These are phyloP conservation scores for Coemansia sp. DNA, from an alignment of 371 early-diverging fungal species.

Conservation along the genomic window DNA sequence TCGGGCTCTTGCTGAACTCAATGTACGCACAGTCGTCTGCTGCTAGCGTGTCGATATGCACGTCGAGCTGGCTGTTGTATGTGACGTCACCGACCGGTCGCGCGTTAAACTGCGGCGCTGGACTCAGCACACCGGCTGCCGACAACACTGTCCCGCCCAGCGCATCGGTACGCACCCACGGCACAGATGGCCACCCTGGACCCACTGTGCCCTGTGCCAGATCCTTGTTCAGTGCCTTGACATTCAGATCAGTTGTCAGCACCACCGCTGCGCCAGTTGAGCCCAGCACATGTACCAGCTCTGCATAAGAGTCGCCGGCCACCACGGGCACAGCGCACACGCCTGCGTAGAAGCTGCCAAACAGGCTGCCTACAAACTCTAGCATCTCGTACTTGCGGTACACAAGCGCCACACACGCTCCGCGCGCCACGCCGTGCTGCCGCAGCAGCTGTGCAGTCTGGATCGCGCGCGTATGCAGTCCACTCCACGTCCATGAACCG, in stretches of 20 bases:
- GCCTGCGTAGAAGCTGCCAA: constrained; percentile 79
- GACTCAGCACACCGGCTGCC: constrained; percentile 26
- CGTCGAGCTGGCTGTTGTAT: constrained; percentile 15
- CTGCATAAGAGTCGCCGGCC: constrained; percentile 75
- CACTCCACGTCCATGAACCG: constrained; percentile 68
- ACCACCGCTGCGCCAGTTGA: constrained; percentile 65
- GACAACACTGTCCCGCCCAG: constrained; percentile 54
- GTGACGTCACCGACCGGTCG: constrained; percentile 11
- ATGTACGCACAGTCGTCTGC: constrained; percentile 76
- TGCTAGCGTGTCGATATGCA: constrained; percentile 17
- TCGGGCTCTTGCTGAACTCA: constrained; percentile 79
- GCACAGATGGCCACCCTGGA: constrained; percentile 64
- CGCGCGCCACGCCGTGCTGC: constrained; percentile 57
- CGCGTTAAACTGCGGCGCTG: constrained; percentile 33
- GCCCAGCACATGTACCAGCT: constrained; percentile 72
- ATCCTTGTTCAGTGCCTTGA: constrained; percentile 69
- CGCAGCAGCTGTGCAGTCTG: constrained; percentile 67
- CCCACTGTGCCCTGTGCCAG: constrained; percentile 56
- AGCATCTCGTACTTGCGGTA: constrained; percentile 77
- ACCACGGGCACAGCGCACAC: constrained; percentile 83
- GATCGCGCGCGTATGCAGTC: constrained; percentile 64
- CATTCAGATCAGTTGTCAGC: constrained; percentile 79
- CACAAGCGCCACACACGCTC: constrained; percentile 77
- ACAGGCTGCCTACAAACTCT: constrained; percentile 75
- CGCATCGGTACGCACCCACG: constrained; percentile 79